A percentile compares a stretch with the other conserved stretches of the same genome.
These are phyloP conservation scores for Zanthoxylum bungeanum DNA, from an alignment of 345 rosid species.

Conservation along the genomic window DNA sequence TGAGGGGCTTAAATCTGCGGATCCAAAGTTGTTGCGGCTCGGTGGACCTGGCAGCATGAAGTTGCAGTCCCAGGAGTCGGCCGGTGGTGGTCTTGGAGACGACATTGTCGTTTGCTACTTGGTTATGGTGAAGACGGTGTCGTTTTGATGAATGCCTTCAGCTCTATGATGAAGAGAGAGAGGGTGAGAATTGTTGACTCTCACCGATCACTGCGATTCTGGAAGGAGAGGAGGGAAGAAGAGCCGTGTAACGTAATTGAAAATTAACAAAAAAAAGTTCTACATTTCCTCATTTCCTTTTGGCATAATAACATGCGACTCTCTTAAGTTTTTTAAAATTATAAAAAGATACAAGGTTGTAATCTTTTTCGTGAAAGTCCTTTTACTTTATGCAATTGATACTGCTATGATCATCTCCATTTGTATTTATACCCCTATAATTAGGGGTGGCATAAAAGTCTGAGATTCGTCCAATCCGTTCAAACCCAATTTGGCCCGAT, in stretches of 20 bases:
- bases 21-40: slow-evolving; percentile 86
- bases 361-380: too few species aligned
- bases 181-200: not conserved
- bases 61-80: slow-evolving; percentile 55
- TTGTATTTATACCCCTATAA: too few species aligned
- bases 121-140: not conserved
- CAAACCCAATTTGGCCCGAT: too few species aligned
- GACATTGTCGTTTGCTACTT: slow-evolving; percentile 31
- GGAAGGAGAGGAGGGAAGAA: not conserved
- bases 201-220: not conserved
- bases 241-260: not conserved
- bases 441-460: too few species aligned
- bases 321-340: too few species aligned
- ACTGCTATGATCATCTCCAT: too few species aligned
- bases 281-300: too few species aligned
- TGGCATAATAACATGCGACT: not conserved
- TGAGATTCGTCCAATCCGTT: too few species aligned
- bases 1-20: slow-evolving; percentile 69
- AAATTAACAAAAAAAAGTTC: too few species aligned
- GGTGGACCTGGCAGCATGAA: slow-evolving; percentile 90
- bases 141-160: not conserved
- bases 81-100: slow-evolving; percentile 28
- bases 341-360: too few species aligned
- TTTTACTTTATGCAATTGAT: too few species aligned
- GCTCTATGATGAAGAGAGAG: not conserved